Percentiles rank a stretch among this genome's conserved stretches.
Conservation (phyloP, 805 yeast genomes). For the Schwanniomyces vanrijiae region DNA sequence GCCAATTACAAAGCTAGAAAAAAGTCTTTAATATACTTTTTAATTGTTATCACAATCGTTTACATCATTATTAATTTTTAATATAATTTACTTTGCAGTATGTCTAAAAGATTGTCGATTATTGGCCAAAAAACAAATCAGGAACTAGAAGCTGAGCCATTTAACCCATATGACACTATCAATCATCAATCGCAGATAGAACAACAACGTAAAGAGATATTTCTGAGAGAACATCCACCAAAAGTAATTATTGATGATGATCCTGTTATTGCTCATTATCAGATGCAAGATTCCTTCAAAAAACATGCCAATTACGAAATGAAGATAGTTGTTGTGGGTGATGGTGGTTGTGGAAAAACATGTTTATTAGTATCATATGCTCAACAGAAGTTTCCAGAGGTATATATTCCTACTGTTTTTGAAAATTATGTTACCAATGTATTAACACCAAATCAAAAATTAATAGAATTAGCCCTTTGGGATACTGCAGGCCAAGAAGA, state of each 20-base stretch:
- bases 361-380: constrained; percentile 69
- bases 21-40: background rate
- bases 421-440: constrained; percentile 72
- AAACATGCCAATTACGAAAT: constrained; percentile 23
- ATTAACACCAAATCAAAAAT: constrained; percentile 73
- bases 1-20: background rate
- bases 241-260: constrained; percentile 34
- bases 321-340: constrained; percentile 83
- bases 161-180: constrained; percentile 27
- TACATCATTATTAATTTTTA: background rate
- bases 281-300: constrained; percentile 24
- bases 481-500: constrained; percentile 93
- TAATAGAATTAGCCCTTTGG: constrained; percentile 75
- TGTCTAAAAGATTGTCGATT: constrained; percentile 10
- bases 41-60: background rate
- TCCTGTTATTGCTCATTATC: constrained; percentile 36
- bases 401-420: constrained; percentile 80
- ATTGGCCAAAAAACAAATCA: constrained; percentile 3
- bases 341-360: constrained; percentile 91
- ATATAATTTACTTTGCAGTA: background rate
- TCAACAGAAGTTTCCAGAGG: constrained; percentile 66
- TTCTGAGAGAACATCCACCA: constrained; percentile 20
- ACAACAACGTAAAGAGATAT: constrained; percentile 22
- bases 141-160: constrained; percentile 6
- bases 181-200: constrained; percentile 21